Percentiles rank a stretch among this genome's conserved stretches.
Evolutionary conservation across 345 rosid species (phyloP).

Genomic region (Populus euphratica): DNA sequence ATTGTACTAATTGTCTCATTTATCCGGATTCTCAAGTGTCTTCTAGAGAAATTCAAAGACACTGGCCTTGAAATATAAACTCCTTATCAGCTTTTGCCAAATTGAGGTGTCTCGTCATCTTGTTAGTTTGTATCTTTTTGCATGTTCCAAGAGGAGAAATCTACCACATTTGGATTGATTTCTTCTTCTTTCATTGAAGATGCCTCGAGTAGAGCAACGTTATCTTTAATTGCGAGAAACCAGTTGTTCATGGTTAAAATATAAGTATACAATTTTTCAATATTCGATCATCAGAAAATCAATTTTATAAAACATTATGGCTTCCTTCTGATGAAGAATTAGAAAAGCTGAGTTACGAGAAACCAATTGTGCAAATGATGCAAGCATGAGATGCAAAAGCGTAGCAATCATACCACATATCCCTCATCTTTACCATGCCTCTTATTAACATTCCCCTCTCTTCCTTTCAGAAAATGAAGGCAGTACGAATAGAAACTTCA

Average conservation of each 20-base stretch:
- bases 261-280: not conserved
- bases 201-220: not conserved
- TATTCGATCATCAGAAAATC: not conserved
- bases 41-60: not conserved
- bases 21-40: not conserved
- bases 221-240: not conserved
- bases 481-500: not conserved
- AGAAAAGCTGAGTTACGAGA: not conserved
- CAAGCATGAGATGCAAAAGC: not conserved
- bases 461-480: not conserved
- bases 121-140: not conserved
- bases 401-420: not conserved
- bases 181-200: not conserved
- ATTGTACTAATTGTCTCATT: too few species aligned
- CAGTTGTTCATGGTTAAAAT: not conserved
- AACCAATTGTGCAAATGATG: not conserved
- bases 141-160: not conserved
- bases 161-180: not conserved
- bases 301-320: not conserved
- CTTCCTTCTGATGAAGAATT: not conserved
- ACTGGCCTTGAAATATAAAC: not conserved
- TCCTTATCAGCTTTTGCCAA: not conserved
- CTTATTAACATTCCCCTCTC: not conserved
- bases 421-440: not conserved
- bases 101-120: not conserved